A percentile compares a stretch with the other conserved stretches of the same genome.
Conservation (phyloP, 805 yeast species). For the Candida peoriensis region DNA sequence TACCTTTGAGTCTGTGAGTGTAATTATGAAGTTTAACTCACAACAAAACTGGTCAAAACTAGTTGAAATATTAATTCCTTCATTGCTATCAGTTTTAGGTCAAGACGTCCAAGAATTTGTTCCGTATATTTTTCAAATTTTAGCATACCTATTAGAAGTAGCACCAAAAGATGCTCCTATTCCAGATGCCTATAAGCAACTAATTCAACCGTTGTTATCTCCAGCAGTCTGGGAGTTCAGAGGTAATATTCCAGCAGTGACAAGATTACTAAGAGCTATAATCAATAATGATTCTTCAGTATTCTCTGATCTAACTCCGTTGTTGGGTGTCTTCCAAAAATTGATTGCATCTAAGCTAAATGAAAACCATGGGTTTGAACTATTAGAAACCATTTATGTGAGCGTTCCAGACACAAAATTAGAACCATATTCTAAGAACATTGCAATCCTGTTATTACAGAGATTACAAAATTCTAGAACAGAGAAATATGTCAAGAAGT, state of each 20-base stretch:
- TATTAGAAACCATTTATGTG: constrained; percentile 64
- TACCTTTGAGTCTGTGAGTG: constrained; percentile 83
- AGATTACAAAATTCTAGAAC: constrained; percentile 79
- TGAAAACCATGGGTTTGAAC: constrained; percentile 80
- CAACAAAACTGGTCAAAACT: constrained; percentile 27
- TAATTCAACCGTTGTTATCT: constrained; percentile 77
- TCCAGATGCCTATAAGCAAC: constrained; percentile 59
- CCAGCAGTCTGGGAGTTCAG: constrained; percentile 92
- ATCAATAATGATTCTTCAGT: constrained; percentile 33
- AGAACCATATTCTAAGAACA: constrained; percentile 55
- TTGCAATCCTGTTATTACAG: constrained; percentile 71
- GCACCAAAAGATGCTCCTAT: constrained; percentile 44
- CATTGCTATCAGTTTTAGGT: constrained; percentile 60
- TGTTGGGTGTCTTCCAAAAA: constrained; percentile 95
- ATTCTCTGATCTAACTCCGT: constrained; percentile 57
- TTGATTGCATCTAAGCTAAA: constrained; percentile 78
- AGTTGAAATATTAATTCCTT: constrained; percentile 53
- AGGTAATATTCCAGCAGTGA: constrained; percentile 92
- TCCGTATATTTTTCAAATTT: constrained; percentile 89
- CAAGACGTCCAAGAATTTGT: constrained; percentile 91
- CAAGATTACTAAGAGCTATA: constrained; percentile 70
- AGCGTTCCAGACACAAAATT: constrained; percentile 47
- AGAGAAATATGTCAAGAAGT: constrained; percentile 69
- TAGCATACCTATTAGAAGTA: constrained; percentile 69
- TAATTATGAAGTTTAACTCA: constrained; percentile 52